These are phyloP conservation scores for Candida endomychidarum DNA, from an alignment of 805 yeast genomes.

Conservation along the genomic window DNA sequence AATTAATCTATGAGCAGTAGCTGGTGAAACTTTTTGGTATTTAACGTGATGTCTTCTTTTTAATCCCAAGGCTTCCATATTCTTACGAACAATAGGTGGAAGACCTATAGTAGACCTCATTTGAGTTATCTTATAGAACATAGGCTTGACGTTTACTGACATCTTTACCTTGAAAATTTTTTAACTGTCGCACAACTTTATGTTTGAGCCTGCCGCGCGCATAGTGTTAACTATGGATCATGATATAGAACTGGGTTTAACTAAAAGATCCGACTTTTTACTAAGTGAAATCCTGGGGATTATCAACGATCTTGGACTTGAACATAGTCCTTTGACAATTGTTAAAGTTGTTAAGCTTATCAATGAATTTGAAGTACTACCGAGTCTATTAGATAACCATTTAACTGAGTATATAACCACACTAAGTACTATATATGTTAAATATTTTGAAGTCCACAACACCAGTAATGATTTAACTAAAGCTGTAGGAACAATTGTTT, in stretches of 20 bases:
- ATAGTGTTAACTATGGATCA: slow-evolving; percentile 1
- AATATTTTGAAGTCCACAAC: background rate
- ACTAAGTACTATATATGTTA: slow-evolving; percentile 28
- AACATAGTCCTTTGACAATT: slow-evolving; percentile 2
- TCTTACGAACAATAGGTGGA: slow-evolving; percentile 64
- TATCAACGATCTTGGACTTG: background rate
- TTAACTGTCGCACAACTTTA: background rate
- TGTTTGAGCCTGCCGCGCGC: background rate
- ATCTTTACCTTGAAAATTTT: slow-evolving; percentile 4
- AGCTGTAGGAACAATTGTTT: slow-evolving; percentile 43
- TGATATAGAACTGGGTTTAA: slow-evolving; percentile 3
- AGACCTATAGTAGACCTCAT: slow-evolving; percentile 82
- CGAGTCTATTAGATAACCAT: slow-evolving; percentile 48
- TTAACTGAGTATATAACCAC: slow-evolving; percentile 33
- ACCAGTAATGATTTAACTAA: background rate
- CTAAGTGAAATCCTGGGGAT: slow-evolving; percentile 1
- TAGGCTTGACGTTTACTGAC: slow-evolving; percentile 6
- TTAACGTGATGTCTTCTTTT: slow-evolving; percentile 69
- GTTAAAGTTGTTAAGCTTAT: slow-evolving; percentile 20
- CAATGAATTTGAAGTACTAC: slow-evolving; percentile 54
- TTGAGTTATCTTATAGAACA: slow-evolving; percentile 62
- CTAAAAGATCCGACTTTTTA: slow-evolving; percentile 4
- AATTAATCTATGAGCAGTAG: slow-evolving; percentile 81
- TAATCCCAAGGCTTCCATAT: slow-evolving; percentile 73
- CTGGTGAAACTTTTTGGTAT: slow-evolving; percentile 71